A percentile compares a stretch with the other conserved stretches of the same genome.
phyloP scores from a whole-genome alignment of 2,329 filamentous ascomycete species.

The Cladosporium sp. region DNA sequence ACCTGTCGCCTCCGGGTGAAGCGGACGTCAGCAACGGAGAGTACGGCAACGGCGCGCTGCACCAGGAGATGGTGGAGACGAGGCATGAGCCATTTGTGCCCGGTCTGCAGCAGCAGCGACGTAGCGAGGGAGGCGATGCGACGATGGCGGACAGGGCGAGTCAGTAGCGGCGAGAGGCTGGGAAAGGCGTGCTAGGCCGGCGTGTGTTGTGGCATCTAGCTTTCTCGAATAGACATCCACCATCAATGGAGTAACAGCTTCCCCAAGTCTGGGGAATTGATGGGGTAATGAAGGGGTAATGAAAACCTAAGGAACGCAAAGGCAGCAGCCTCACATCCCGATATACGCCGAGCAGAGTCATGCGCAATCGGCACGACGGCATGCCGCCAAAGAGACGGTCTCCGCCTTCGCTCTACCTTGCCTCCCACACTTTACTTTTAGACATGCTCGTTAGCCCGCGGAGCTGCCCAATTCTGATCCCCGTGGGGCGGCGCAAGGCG shows the following conservation, averaged over 20 bases:
- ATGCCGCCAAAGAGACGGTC: too few species aligned
- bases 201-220: too few species aligned
- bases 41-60: background rate
- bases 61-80: slow-evolving; percentile 26
- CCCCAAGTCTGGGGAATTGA: background rate
- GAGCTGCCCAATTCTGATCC: too few species aligned
- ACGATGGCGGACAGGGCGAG: background rate
- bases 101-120: background rate
- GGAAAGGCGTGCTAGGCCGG: background rate
- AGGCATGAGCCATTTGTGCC: slow-evolving; percentile 3
- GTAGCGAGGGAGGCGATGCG: background rate
- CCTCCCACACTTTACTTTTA: background rate
- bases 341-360: background rate
- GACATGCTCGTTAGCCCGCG: background rate
- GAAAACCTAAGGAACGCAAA: background rate
- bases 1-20: slow-evolving; percentile 6
- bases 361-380: background rate
- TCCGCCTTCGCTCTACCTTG: too few species aligned
- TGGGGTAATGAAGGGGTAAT: slow-evolving; percentile 12
- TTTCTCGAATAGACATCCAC: too few species aligned
- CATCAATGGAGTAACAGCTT: background rate
- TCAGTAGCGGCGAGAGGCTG: background rate
- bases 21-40: background rate
- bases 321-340: too few species aligned
- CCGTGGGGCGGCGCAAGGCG: too few species aligned